Percentiles rank a stretch among this genome's conserved stretches.
These are phyloP conservation scores for Scedosporium minutisporum DNA, from an alignment of 2,329 filamentous ascomycete genomes.

Conservation along the genomic window DNA sequence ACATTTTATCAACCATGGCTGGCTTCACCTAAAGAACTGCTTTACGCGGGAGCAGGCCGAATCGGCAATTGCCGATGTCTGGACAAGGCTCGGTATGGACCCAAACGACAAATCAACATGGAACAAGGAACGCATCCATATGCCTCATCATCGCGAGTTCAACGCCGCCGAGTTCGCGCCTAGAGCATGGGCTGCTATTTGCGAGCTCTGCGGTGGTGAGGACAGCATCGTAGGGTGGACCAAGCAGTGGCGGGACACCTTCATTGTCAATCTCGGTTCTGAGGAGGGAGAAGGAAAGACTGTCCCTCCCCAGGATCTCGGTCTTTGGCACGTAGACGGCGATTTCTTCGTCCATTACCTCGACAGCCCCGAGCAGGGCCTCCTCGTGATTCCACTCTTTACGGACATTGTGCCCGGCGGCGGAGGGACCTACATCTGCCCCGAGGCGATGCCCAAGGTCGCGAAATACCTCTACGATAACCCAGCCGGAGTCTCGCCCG, in stretches of 20 bases:
- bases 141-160: constrained; percentile 51
- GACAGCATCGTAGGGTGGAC: constrained; percentile 37
- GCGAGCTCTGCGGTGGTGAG: constrained; percentile 55
- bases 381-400: constrained; percentile 60
- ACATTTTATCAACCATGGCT: constrained; percentile 29
- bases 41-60: constrained; percentile 29
- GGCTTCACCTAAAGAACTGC: constrained; percentile 21
- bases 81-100: constrained; percentile 57
- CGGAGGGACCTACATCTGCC: constrained; percentile 57
- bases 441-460: constrained; percentile 45
- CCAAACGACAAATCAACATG: constrained; percentile 56
- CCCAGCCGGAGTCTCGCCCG: constrained; percentile 56
- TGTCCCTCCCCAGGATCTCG: constrained; percentile 40
- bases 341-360: constrained; percentile 67
- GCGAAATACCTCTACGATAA: constrained; percentile 50
- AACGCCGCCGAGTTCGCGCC: constrained; percentile 48
- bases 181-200: constrained; percentile 56
- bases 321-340: constrained; percentile 60
- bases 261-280: constrained; percentile 62
- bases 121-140: constrained; percentile 51
- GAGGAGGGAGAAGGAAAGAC: constrained; percentile 38
- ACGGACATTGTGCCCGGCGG: constrained; percentile 50
- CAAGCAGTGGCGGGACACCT: constrained; percentile 53
- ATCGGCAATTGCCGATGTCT: constrained; percentile 34
- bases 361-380: constrained; percentile 58